These are phyloP conservation scores for Stagonosporopsis chrysanthemi DNA, from an alignment of 2,329 filamentous ascomycete genomes.

Conservation along the genomic window DNA sequence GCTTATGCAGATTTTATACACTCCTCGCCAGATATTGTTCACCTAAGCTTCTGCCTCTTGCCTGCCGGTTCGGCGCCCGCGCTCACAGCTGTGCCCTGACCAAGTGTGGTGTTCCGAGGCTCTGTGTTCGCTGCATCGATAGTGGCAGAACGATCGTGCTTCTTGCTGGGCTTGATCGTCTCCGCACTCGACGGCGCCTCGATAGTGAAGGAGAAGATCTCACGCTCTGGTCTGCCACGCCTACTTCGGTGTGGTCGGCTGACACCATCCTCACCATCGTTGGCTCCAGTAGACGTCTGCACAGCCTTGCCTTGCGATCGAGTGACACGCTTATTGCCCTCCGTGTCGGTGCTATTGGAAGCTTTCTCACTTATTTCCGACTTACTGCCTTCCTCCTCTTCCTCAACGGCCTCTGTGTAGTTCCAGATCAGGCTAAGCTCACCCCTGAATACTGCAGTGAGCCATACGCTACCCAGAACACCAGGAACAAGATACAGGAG, in stretches of 20 bases:
- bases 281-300: constrained; percentile 6
- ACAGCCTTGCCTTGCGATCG: constrained; percentile 23
- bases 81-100: neutral
- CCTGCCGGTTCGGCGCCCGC: constrained; percentile 5
- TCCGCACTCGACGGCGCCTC: constrained; percentile 43
- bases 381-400: constrained; percentile 33
- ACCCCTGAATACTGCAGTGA: constrained; percentile 73
- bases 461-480: constrained; percentile 77
- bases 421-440: constrained; percentile 79
- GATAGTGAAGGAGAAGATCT: constrained; percentile 48
- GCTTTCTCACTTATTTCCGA: constrained; percentile 12
- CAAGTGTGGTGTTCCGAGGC: neutral
- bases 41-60: constrained; percentile 14
- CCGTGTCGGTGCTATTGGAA: constrained; percentile 7
- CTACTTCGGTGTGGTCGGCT: constrained; percentile 21
- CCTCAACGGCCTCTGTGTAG: constrained; percentile 73
- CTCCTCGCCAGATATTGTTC: neutral
- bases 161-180: constrained; percentile 10
- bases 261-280: constrained; percentile 18
- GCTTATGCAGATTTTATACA: neutral
- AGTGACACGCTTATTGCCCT: constrained; percentile 14
- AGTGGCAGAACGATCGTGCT: constrained; percentile 9
- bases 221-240: constrained; percentile 31
- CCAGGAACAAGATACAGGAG: constrained; percentile 91
- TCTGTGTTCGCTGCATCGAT: neutral